Evolutionary conservation across 2,329 filamentous ascomycete genomes (phyloP).

Genomic region (Blumeria graminis): DNA sequence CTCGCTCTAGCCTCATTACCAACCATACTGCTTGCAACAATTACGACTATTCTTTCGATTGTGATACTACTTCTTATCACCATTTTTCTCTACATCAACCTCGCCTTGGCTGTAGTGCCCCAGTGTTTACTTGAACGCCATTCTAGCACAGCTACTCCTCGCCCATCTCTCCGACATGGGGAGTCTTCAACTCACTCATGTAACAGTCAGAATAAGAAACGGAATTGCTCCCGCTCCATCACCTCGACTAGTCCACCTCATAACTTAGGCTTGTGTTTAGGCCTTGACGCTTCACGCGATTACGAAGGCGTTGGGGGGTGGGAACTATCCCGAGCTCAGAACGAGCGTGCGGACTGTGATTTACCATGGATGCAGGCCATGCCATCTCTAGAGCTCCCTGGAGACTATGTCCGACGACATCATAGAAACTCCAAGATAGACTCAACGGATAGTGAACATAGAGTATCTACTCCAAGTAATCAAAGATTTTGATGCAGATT

Average conservation of each 20-base stretch:
- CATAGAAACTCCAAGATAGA: slow-evolving; percentile 19
- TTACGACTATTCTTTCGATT: slow-evolving; percentile 38
- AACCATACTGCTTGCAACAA: slow-evolving; percentile 33
- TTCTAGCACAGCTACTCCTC: background rate
- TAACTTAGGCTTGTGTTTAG: slow-evolving; percentile 21
- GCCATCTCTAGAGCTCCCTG: slow-evolving; percentile 24
- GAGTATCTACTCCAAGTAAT: no score
- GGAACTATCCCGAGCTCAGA: slow-evolving; percentile 20
- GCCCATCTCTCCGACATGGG: slow-evolving; percentile 1
- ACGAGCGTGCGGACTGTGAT: slow-evolving; percentile 14
- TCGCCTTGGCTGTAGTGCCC: slow-evolving; percentile 31
- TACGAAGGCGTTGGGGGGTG: slow-evolving; percentile 36
- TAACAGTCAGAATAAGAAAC: slow-evolving; percentile 6
- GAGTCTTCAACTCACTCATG: slow-evolving; percentile 3
- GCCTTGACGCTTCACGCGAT: slow-evolving; percentile 27
- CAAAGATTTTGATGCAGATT: no score
- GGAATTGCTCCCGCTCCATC: slow-evolving; percentile 15
- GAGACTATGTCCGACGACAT: slow-evolving; percentile 19
- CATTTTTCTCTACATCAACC: slow-evolving; percentile 36
- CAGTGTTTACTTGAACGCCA: slow-evolving; percentile 18
- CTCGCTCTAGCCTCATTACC: slow-evolving; percentile 37
- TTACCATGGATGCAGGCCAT: slow-evolving; percentile 26
- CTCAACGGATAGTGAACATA: no score
- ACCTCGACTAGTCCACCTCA: slow-evolving; percentile 11
- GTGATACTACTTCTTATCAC: slow-evolving; percentile 35